Evolutionary conservation across 2,329 filamentous ascomycete genomes (phyloP), one percentile per base, ranked within the genome.

Genomic region (Paraphoma chrysanthemicola): DNA sequence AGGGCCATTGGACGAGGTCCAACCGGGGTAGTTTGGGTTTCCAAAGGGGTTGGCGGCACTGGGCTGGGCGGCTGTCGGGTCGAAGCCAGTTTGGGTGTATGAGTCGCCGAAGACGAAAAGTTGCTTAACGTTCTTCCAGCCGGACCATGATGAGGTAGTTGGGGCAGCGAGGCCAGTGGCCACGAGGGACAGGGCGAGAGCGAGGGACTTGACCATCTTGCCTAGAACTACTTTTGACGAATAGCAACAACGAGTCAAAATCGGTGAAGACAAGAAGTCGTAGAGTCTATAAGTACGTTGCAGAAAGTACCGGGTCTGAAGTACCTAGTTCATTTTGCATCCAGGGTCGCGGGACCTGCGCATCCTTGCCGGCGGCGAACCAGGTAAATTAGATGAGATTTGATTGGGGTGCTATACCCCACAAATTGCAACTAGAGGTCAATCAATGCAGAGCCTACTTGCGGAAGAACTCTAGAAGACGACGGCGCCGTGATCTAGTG

Each of bases 71-170:
- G 79, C 77, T 10, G 75, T 80, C 42, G 82, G 75, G 56, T 87
- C 75, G 73, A 90, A 90, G 8, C 83, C 83, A 2, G 84, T 87
- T 58, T 83, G 81, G 1, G 84, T 84, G 73, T 87, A 88, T 2
- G 84, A 87, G 65, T 88, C 83, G 42, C 86, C 85, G 62, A 75
- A 75, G 29, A 75, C 68, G 48, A 75, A 75, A n/a, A 75, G 46
- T 43, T 75, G 65, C 46, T 74, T 69, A 2, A 74, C 67, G n/a
- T 65, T 63, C 33, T 68, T 68, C 72, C 71, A 75, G 44, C 68
- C 71, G 1, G 67, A 64, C 72, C 73, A 75, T 10, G 62, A 59
- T 17, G 71, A 59, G 7, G 49, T 39, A 10, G 56, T 52, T n/a
- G 66, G 69, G 14, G 66, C 63, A 12, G 71, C 70, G 30, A 69